These are phyloP conservation scores for Leccinum griseonigrum DNA, from an alignment of 1,284 basidiomycete species.

Conservation along the genomic window DNA sequence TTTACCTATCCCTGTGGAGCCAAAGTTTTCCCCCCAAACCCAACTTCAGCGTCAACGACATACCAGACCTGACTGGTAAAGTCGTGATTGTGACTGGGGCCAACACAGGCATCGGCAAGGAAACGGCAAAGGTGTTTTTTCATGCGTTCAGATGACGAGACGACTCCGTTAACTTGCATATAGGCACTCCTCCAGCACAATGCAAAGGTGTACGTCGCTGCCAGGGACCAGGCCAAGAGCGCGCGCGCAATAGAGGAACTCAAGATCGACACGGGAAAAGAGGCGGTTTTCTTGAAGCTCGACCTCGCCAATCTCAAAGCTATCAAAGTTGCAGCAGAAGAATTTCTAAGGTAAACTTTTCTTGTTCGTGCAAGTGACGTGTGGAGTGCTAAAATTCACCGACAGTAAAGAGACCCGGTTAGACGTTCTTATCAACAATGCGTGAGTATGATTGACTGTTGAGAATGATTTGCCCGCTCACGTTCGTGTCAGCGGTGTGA, in stretches of 20 bases:
- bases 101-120: constrained; percentile 26
- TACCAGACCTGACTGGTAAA: constrained; percentile 29
- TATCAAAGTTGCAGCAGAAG: constrained; percentile 48
- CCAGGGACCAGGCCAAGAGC: constrained; percentile 46
- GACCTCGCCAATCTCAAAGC: constrained; percentile 57
- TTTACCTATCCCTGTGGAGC: constrained; percentile 9
- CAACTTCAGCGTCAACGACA: constrained; percentile 37
- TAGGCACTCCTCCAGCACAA: constrained; percentile 39
- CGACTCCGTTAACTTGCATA: not conserved
- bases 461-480: not conserved
- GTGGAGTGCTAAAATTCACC: not conserved
- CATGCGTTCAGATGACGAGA: not conserved
- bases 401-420: constrained; percentile 45
- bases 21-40: constrained; percentile 41
- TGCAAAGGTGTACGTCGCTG: constrained; percentile 61
- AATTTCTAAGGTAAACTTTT: constrained; percentile 43
- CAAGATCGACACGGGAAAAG: constrained; percentile 41
- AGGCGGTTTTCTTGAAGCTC: constrained; percentile 52
- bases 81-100: constrained; percentile 32
- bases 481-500: constrained; percentile 47
- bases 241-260: constrained; percentile 50
- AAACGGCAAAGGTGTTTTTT: constrained; percentile 15
- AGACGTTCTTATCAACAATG: constrained; percentile 54
- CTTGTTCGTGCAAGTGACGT: not conserved
- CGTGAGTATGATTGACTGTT: constrained; percentile 30